These are phyloP conservation scores for Cadophora malorum DNA, from an alignment of 2,329 filamentous ascomycete genomes.

Conservation along the genomic window DNA sequence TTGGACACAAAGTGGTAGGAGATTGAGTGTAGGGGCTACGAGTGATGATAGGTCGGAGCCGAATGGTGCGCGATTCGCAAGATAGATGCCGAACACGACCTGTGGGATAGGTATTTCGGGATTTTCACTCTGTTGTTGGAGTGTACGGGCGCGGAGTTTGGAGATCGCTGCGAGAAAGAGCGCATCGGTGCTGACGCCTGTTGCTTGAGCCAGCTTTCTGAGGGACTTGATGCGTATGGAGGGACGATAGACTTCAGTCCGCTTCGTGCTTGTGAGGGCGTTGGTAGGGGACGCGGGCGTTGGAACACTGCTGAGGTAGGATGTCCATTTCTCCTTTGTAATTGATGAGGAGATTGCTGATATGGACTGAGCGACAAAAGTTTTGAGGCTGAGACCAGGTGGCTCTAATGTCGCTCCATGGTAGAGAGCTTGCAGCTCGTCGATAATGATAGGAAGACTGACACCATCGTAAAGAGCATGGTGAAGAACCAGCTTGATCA, in stretches of 20 bases:
- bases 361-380: conserved; percentile 51
- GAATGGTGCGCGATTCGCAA: conserved; percentile 73
- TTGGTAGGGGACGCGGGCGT: conserved; percentile 45
- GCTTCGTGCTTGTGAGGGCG: conserved; percentile 12
- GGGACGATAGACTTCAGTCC: conserved; percentile 54
- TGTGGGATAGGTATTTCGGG: conserved; percentile 21
- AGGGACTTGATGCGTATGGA: conserved; percentile 53
- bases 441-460: conserved; percentile 71
- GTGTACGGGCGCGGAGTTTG: conserved; percentile 44
- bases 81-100: conserved; percentile 76
- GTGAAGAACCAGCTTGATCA: conserved; percentile 68
- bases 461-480: conserved; percentile 90
- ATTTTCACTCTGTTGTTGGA: neutral
- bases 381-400: conserved; percentile 30
- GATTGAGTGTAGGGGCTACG: conserved; percentile 75
- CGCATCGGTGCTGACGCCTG: conserved; percentile 73
- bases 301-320: conserved; percentile 45
- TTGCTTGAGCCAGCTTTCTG: conserved; percentile 50
- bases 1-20: conserved; percentile 73
- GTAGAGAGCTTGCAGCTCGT: conserved; percentile 56
- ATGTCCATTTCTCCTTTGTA: conserved; percentile 51
- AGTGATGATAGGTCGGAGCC: conserved; percentile 55
- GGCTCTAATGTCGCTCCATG: conserved; percentile 28
- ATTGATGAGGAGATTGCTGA: conserved; percentile 39
- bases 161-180: conserved; percentile 78